A percentile compares a stretch with the other conserved stretches of the same genome.
These are phyloP conservation scores for Paralagenidium karlingii DNA, from an alignment of 352 stramenopile genomes.

Conservation along the genomic window DNA sequence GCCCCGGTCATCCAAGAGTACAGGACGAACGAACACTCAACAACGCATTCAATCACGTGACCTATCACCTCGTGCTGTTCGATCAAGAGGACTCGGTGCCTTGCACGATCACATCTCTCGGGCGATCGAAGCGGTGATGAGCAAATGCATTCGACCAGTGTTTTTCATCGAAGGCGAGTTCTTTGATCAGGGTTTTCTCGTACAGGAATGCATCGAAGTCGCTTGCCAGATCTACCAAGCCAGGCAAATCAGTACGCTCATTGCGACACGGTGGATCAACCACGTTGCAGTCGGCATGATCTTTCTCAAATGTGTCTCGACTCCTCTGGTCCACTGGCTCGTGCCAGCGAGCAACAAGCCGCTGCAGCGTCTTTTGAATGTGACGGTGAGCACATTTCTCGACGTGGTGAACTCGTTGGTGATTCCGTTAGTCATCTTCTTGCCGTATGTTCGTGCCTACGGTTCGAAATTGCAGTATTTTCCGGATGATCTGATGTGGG, in stretches of 20 bases:
- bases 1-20: no score
- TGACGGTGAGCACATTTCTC: constrained; percentile 6
- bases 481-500: constrained; percentile 1
- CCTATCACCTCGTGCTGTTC: no score
- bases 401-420: constrained; percentile 7
- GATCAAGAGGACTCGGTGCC: no score
- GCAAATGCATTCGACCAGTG: no score
- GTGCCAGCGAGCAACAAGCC: neutral
- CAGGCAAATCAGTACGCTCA: constrained; percentile 7
- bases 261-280: constrained; percentile 11
- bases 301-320: constrained; percentile 12
- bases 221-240: constrained; percentile 13
- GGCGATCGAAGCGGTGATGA: no score
- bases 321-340: constrained; percentile 5
- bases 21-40: no score
- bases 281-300: constrained; percentile 4
- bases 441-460: neutral
- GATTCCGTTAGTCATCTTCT: constrained; percentile 5
- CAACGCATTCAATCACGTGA: no score
- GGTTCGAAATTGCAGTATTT: neutral
- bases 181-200: no score
- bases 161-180: no score
- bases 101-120: no score
- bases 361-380: neutral
- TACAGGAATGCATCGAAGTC: no score